Evolutionary conservation across 306 rosid species (phyloP).

Genomic region (Luffa aegyptiaca): DNA sequence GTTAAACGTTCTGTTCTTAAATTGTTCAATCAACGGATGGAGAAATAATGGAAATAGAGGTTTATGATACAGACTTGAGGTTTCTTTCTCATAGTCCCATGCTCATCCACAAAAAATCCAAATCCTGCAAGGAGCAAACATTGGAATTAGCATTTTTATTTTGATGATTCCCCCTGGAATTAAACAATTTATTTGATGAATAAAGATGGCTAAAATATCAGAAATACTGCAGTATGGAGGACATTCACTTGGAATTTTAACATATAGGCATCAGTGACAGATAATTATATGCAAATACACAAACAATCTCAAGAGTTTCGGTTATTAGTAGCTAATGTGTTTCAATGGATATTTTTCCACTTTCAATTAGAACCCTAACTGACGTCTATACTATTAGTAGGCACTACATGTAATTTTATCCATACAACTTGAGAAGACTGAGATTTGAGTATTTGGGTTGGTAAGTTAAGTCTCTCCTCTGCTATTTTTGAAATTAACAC

Average conservation of each 20-base stretch:
- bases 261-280: background rate
- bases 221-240: background rate
- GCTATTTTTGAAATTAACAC: background rate
- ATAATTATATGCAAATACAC: background rate
- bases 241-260: background rate
- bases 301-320: background rate
- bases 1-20: background rate
- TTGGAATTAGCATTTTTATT: background rate
- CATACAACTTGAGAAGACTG: background rate
- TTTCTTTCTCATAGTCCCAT: constrained; percentile 69
- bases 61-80: constrained; percentile 55
- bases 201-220: background rate
- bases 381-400: background rate
- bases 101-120: constrained; percentile 70
- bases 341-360: background rate
- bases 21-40: background rate
- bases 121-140: constrained; percentile 46
- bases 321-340: background rate
- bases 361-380: background rate
- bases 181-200: background rate
- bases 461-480: background rate
- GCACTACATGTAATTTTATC: background rate
- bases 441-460: background rate
- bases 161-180: background rate
- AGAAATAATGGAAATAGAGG: background rate